Percentiles rank a stretch among this genome's conserved stretches.
Evolutionary conservation across 257 asterid species (phyloP).

Genomic region (Asclepias syriaca): DNA sequence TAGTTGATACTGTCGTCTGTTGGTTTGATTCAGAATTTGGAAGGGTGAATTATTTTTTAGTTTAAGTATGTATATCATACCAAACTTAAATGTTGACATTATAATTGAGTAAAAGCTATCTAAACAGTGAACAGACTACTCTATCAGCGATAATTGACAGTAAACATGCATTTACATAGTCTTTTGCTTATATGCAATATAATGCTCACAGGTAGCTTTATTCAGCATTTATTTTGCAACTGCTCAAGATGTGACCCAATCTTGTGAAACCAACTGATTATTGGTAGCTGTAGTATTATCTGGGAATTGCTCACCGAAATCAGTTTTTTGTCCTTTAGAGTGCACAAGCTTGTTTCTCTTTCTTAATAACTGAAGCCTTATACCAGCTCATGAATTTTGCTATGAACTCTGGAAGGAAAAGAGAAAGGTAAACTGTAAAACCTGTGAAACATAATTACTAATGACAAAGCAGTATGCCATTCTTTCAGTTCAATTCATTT

Average conservation of each 20-base stretch:
- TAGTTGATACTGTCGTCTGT: not conserved
- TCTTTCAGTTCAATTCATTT: not conserved
- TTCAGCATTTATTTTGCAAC: not conserved
- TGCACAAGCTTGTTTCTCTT: conserved; percentile 10
- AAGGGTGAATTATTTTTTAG: not conserved
- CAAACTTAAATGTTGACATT: not conserved
- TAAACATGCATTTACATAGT: not conserved
- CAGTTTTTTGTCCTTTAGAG: not conserved
- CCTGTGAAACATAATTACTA: not conserved
- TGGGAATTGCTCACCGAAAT: not conserved
- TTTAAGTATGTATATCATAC: not conserved
- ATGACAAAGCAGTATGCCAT: not conserved
- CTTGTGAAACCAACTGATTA: not conserved
- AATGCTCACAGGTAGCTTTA: conserved; percentile 3
- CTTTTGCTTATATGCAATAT: not conserved
- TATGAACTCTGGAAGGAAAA: conserved; percentile 48
- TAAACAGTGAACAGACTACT: not conserved
- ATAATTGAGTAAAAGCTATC: not conserved
- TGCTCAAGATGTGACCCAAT: not conserved
- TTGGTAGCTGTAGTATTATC: not conserved
- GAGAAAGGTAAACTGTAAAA: conserved; percentile 7
- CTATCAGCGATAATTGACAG: not conserved
- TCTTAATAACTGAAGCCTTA: conserved; percentile 24
- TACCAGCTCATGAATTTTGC: conserved; percentile 52
- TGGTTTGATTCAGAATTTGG: not conserved